These are phyloP conservation scores for Microcyclospora pomicola DNA, from an alignment of 2,329 filamentous ascomycete species.

Conservation along the genomic window DNA sequence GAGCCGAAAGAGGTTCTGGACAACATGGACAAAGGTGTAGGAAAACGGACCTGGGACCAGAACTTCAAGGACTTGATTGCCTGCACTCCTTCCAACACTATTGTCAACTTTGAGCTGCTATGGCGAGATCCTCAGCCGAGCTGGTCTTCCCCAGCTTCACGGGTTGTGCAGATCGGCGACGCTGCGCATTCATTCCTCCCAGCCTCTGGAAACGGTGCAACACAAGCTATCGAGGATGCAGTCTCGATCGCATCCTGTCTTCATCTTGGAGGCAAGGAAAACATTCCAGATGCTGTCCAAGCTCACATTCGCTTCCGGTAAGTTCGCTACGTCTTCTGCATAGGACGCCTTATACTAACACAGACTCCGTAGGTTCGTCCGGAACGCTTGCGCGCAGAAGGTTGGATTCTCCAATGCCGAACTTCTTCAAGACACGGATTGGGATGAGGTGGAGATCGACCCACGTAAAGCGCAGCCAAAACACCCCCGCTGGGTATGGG, in stretches of 20 bases:
- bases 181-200: conserved; percentile 41
- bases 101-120: conserved; percentile 36
- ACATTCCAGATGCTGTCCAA: conserved; percentile 18
- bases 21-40: conserved; percentile 32
- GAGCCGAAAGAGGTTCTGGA: conserved; percentile 32
- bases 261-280: conserved; percentile 28
- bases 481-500: conserved; percentile 33
- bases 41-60: conserved; percentile 30
- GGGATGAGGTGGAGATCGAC: conserved; percentile 34
- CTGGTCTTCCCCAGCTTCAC: conserved; percentile 6
- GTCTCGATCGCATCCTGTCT: conserved; percentile 34
- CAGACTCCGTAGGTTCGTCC: conserved; percentile 26
- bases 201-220: conserved; percentile 40
- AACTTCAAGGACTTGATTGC: conserved; percentile 34
- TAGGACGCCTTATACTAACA: conserved; percentile 1
- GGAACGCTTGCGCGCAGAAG: conserved; percentile 36
- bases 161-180: conserved; percentile 39
- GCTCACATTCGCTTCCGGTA: conserved; percentile 15
- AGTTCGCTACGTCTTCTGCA: background rate
- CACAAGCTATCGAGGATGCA: conserved; percentile 41
- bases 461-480: conserved; percentile 31
- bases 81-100: conserved; percentile 31
- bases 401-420: conserved; percentile 35
- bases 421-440: conserved; percentile 35
- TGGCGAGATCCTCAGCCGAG: conserved; percentile 27